Evolutionary conservation across 768 basidiomycete species (phyloP).

Genomic region (Termitomyces sp.): DNA sequence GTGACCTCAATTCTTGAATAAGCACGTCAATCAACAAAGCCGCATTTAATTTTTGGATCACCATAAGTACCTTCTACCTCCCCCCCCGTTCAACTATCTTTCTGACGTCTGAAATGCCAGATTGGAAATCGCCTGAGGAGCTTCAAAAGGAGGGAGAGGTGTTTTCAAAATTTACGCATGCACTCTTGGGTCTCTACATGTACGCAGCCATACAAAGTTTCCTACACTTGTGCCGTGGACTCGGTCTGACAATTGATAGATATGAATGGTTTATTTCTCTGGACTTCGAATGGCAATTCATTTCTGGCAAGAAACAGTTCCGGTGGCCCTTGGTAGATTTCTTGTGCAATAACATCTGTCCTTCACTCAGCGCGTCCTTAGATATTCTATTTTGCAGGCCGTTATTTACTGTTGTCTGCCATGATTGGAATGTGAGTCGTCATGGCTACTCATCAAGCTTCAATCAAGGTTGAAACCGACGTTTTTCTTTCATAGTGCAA

Average conservation of each 20-base stretch:
- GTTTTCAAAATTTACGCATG: conserved; percentile 51
- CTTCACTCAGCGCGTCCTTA: conserved; percentile 15
- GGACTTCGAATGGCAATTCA: conserved; percentile 56
- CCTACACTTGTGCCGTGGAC: neutral
- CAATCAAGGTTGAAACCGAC: neutral
- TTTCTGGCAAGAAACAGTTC: conserved; percentile 51
- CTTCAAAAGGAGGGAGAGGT: conserved; percentile 37
- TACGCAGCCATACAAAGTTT: conserved; percentile 18
- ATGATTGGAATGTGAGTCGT: conserved; percentile 59
- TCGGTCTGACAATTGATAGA: conserved; percentile 21
- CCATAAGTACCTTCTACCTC: neutral
- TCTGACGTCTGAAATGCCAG: conserved; percentile 29
- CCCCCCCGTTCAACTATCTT: neutral
- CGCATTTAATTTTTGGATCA: neutral
- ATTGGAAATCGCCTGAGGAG: conserved; percentile 49
- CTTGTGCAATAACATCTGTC: neutral
- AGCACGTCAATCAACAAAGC: neutral
- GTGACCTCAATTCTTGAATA: neutral
- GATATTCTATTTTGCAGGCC: conserved; percentile 64
- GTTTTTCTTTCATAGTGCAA: conserved; percentile 27
- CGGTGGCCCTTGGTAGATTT: conserved; percentile 59
- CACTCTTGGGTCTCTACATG: conserved; percentile 52
- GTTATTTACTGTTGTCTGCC: conserved; percentile 60
- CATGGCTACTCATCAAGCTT: neutral
- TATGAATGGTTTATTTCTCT: conserved; percentile 62